Base-by-base conservation (phyloP, 2,329 filamentous ascomycete species). In the Rutstroemia sp. region DNA sequence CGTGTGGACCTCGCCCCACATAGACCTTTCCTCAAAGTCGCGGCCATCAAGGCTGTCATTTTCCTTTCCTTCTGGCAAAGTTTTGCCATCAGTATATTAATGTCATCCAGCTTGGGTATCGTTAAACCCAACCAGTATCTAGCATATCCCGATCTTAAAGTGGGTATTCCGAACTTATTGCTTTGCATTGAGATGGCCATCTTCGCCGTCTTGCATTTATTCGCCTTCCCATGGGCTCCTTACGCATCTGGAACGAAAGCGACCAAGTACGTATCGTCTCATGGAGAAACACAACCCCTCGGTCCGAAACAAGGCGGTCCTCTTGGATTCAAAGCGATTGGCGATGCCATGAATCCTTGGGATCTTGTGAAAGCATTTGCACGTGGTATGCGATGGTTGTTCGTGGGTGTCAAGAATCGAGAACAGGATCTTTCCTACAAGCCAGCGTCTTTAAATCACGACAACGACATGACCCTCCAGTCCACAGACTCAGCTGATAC, bases 1-100 rank as follows among this genome's bases (percentile, higher is more conserved):
- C 84, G 82, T 61, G 73, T 77, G 1, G 81, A 88, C 58, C 77
- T 95, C 25, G 77, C 79, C 7, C 79, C 85, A 54, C 82, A 95
- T 67, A 78, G 75, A 18, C 87, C 90, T 0, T 87, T 92, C 62
- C 72, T 92, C 62, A 95, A 95, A 71, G 84, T 95, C 25, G 69
- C 90, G 19, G 87, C 89, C 66, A 94, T 96, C 73, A 95, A 95
- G 72, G 79, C 95, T 27, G 90, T 95, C 67, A 90, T 95, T 66
- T 95, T 95, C 76, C 79, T 96, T 63, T 91, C 86, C 38, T 95
- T 95, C 71, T 95, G 90, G 90, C 90, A 96, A 68, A 77, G 75
- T 71, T 78, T 79, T 65, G 63, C 83, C 52, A 83, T 88, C 62
- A 82, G 78, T 19, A 76, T 86, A 58, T 73, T 87, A 19, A 80